Percentiles rank a stretch among this genome's conserved stretches.
These are phyloP conservation scores for Saccharum spontaneum DNA, from an alignment of 176 grass and related monocot species.

Conservation along the genomic window DNA sequence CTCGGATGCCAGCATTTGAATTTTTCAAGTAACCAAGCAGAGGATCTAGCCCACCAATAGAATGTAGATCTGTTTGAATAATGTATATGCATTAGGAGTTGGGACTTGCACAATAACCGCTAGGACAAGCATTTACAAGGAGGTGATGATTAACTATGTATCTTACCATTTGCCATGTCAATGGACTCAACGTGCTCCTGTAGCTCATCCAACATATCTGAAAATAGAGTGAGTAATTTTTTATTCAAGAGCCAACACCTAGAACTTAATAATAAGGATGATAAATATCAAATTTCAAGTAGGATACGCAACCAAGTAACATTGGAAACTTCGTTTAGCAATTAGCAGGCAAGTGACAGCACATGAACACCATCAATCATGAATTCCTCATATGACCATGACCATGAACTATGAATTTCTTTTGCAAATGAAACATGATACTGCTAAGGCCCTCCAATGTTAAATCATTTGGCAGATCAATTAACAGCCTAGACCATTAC, in stretches of 20 bases:
- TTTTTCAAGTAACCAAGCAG: conserved; percentile 82
- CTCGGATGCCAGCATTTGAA: conserved; percentile 73
- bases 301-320: neutral
- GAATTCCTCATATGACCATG: neutral
- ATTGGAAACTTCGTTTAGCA: neutral
- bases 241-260: neutral
- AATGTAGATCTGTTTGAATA: conserved; percentile 66
- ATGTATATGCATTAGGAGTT: conserved; percentile 2
- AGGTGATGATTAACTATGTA: neutral
- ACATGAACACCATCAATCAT: neutral
- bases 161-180: conserved; percentile 74
- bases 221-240: conserved; percentile 12
- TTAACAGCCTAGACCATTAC: neutral
- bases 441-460: neutral
- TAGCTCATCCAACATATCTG: conserved; percentile 78
- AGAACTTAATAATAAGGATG: neutral
- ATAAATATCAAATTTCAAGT: neutral
- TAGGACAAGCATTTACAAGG: neutral
- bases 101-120: neutral
- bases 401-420: neutral
- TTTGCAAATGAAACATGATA: neutral
- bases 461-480: neutral
- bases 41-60: conserved; percentile 84
- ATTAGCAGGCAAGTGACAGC: neutral
- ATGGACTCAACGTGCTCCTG: conserved; percentile 82